Evolutionary conservation across 176 grass and related monocot species (phyloP), one percentile per base, ranked within the genome.

Genomic region (Canna indica): DNA sequence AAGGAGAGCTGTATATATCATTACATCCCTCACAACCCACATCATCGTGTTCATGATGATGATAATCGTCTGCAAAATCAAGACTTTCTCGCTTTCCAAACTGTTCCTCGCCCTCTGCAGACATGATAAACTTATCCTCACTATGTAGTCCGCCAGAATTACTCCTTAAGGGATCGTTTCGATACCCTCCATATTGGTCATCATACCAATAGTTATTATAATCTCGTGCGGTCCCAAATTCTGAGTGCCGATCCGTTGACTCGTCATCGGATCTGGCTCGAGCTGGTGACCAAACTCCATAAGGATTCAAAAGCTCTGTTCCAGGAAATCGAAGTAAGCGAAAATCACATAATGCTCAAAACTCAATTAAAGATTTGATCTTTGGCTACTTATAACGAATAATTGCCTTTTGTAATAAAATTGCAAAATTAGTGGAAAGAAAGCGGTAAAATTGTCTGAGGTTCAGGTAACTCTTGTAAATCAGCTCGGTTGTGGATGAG

Each of bases 151-250:
- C 41, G 11, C 59, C 85, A 54, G 72, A 58, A 30, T 79, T 42
- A 3, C 79, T 68, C 38, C 71, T 68, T 24, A 83, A 90, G 46
- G 80, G 22, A 71, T 88, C 75, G 13, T 33, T 44, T 44, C 41
- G 41, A 44, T 53, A n/a, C 7, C 22, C 71, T 17, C 32, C 71
- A 59, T 36, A 60, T 35, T 47, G 77, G 29, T 94, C 87, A 29
- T 94, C 90, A 63, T 94, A 90, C 80, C 91, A 91, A 86, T 87
- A 94, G 20, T 62, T 77, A 28, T 87, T 76, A 78, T 99, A 94
- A 46, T 90, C 86, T 56, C 95, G 82, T 0, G 90, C 95, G 4
- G 95, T 90, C 26, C 95, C 90, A 30, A 94, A 99, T 79, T 99
- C 95, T 20, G 68, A 70, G 27, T 70, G 45, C 75, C 87, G 36